phyloP scores from a whole-genome alignment of 140 eudicot genomes.

The Flaveria floridana region DNA sequence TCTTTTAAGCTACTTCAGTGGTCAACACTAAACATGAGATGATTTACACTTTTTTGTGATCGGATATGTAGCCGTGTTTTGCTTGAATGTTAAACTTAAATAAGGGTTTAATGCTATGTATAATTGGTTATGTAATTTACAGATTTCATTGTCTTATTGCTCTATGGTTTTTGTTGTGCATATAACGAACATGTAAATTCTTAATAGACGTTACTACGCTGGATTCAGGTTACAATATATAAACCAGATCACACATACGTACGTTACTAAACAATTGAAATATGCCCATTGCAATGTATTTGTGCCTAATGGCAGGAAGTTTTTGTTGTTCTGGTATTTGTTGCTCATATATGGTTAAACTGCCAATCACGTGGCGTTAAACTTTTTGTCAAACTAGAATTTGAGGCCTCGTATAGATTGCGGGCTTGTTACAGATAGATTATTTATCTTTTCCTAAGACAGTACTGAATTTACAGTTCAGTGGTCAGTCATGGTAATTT shows the following conservation, averaged over 20 bases:
- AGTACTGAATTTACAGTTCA: neutral
- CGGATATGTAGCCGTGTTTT: neutral
- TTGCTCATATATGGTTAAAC: constrained; percentile 8
- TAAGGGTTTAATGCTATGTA: neutral
- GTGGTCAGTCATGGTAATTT: neutral
- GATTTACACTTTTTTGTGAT: constrained; percentile 3
- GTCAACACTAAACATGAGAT: constrained; percentile 2
- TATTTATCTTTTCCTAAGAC: neutral
- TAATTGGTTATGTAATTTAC: neutral
- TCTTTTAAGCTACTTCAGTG: constrained; percentile 4
- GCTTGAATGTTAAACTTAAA: neutral
- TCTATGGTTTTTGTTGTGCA: neutral
- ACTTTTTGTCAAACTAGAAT: neutral
- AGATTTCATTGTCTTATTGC: constrained; percentile 3
- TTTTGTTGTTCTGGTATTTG: constrained; percentile 10
- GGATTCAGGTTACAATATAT: neutral
- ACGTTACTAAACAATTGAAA: neutral
- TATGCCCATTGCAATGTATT: constrained; percentile 12
- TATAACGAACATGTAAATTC: neutral
- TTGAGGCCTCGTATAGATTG: neutral
- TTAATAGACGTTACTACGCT: neutral
- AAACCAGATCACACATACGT: neutral
- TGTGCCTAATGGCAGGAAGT: neutral
- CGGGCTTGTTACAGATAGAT: neutral
- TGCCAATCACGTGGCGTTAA: neutral